A percentile compares a stretch with the other conserved stretches of the same genome.
phyloP scores from a whole-genome alignment of 768 basidiomycete species.

The Podaxis sp. region DNA sequence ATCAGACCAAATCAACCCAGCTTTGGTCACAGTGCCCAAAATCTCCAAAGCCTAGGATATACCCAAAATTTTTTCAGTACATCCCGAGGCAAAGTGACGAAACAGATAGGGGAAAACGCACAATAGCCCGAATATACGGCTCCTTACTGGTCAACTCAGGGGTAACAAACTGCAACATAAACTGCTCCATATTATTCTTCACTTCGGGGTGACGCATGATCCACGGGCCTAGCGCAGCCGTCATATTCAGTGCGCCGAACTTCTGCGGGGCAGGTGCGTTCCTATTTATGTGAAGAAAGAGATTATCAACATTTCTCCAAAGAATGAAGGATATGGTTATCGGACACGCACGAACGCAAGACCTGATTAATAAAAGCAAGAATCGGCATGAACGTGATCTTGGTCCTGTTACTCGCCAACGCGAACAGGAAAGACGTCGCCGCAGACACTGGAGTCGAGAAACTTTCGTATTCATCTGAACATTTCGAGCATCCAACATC shows the following conservation, averaged over 20 bases:
- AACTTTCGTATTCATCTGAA: slow-evolving; percentile 78
- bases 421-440: slow-evolving; percentile 79
- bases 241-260: slow-evolving; percentile 85
- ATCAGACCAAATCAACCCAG: slow-evolving; percentile 61
- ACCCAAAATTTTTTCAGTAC: not conserved
- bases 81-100: not conserved
- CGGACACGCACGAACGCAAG: slow-evolving; percentile 52
- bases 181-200: slow-evolving; percentile 70
- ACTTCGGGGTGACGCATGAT: slow-evolving; percentile 85
- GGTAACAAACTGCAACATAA: slow-evolving; percentile 68
- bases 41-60: slow-evolving; percentile 69
- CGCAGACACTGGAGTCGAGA: slow-evolving; percentile 70
- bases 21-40: slow-evolving; percentile 66
- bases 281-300: slow-evolving; percentile 18
- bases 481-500: not conserved
- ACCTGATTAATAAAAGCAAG: slow-evolving; percentile 73
- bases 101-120: slow-evolving; percentile 34
- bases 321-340: not conserved
- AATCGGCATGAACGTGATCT: slow-evolving; percentile 76
- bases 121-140: slow-evolving; percentile 75
- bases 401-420: slow-evolving; percentile 75
- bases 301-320: not conserved
- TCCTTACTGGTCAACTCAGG: slow-evolving; percentile 65
- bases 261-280: slow-evolving; percentile 55
- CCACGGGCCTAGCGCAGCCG: slow-evolving; percentile 67